phyloP scores from a whole-genome alignment of 208 protist species.

The Crithidia mellificae region DNA sequence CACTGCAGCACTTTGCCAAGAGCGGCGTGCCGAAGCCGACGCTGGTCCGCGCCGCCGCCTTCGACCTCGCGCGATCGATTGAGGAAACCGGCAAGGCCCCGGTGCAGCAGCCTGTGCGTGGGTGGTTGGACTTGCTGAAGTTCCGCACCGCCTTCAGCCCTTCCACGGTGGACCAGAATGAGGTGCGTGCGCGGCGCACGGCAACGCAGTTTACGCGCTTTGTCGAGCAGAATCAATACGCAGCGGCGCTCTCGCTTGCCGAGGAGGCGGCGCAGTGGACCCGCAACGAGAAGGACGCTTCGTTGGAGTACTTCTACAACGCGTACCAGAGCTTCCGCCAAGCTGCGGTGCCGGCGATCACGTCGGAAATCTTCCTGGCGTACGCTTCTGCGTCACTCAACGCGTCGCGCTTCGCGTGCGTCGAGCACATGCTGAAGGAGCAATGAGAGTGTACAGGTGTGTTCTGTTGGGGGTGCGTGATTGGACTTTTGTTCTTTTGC shows the following conservation, averaged over 20 bases:
- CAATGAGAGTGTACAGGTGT: conserved; percentile 4
- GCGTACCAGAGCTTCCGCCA: conserved; percentile 61
- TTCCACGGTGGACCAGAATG: conserved; percentile 52
- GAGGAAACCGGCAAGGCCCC: conserved; percentile 70
- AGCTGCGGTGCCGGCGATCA: conserved; percentile 61
- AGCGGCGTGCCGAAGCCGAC: conserved; percentile 43
- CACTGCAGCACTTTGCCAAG: conserved; percentile 49
- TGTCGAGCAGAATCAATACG: conserved; percentile 69
- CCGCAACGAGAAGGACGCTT: conserved; percentile 40
- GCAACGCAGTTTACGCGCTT: conserved; percentile 53
- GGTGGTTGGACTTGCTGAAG: conserved; percentile 84
- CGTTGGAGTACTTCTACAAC: conserved; percentile 41
- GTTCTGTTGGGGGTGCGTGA: conserved; percentile 21
- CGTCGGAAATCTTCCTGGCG: conserved; percentile 64
- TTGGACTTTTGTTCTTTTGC: not conserved
- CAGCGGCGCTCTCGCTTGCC: conserved; percentile 59
- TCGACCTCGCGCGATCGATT: conserved; percentile 76
- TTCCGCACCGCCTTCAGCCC: conserved; percentile 82
- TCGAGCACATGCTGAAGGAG: conserved; percentile 78
- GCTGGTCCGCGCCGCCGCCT: conserved; percentile 59
- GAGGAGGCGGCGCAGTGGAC: conserved; percentile 54
- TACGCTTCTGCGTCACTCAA: conserved; percentile 71
- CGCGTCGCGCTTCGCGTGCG: conserved; percentile 74
- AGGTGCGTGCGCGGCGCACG: conserved; percentile 43
- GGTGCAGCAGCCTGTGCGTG: conserved; percentile 53